Base-by-base conservation (phyloP, 2,329 filamentous ascomycete species). In the Colletotrichum shisoi region DNA sequence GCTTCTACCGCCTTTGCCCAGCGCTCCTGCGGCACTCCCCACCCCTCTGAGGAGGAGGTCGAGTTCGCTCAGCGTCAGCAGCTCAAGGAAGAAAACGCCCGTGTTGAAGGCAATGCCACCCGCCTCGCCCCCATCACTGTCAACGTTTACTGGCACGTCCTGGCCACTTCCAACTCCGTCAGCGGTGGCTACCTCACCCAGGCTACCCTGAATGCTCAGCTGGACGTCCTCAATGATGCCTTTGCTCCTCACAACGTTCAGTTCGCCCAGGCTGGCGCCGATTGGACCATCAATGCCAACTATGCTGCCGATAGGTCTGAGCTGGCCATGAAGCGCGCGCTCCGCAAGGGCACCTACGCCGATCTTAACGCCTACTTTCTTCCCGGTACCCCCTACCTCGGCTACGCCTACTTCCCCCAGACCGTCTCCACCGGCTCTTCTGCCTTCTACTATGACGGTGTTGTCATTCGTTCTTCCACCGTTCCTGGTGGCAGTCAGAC, bases 321-420 rank as follows among this genome's bases (percentile, higher is more conserved):
- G 72, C 67, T 78, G 46, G 74, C 72, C 51, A 83, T 83, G 80
- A 83, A 83, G 77, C 72, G 72, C 24, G 71, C 78, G 34, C 78
- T 84, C 51, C 79, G 81, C 72, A 77, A 80, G 73, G 79, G 79
- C 63, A 74, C 70, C 53, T 80, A 80, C 72, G 60, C 72, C 12
- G 74, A 79, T 68, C 78, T 84, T 60, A 84, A 84, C 76, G 57
- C 83, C 51, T 84, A 84, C 78, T 80, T 82, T 74, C 72, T 80
- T 48, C 75, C 83, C 49, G 76, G 73, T 39, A 74, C 73, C 57
- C 74, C 79, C 48, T 65, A 62, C 40, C 76, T 83, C 9, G 81
- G 82, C 15, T 81, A 82, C 74, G 82, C 79, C 76, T 82, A 81
- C 76, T 82, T 81, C 76, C 82, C 81, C 27, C 48, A 54, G 15